phyloP scores from a whole-genome alignment of 768 basidiomycete species.

The Chiua virens region DNA sequence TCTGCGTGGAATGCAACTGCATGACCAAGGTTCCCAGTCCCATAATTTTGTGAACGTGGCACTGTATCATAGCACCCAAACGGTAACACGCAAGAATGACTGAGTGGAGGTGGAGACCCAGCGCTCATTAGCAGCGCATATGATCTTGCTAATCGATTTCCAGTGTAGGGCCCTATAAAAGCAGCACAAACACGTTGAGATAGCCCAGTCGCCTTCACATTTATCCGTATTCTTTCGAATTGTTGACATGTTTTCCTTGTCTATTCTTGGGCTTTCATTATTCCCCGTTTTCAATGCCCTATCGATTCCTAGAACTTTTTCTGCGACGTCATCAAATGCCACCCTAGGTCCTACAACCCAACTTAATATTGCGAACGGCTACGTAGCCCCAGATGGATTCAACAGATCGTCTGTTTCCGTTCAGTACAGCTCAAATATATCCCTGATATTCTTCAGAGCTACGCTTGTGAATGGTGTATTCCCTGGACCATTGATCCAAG shows the following conservation, averaged over 20 bases:
- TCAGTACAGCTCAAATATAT: too few species aligned
- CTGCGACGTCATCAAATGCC: neutral
- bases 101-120: neutral
- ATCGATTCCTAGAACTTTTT: neutral
- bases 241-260: conserved; percentile 6
- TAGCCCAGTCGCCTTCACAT: too few species aligned
- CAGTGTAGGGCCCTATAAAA: conserved; percentile 1
- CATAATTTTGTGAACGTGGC: neutral
- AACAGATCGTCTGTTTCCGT: conserved; percentile 26
- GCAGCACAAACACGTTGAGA: neutral
- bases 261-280: conserved; percentile 11
- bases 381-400: conserved; percentile 51
- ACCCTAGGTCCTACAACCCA: conserved; percentile 20
- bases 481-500: too few species aligned
- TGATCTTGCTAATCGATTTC: neutral
- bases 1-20: too few species aligned
- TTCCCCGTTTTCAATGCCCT: conserved; percentile 3
- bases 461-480: too few species aligned
- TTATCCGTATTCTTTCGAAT: neutral
- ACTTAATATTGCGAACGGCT: conserved; percentile 36
- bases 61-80: neutral
- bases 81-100: neutral
- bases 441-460: too few species aligned
- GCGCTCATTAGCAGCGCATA: neutral
- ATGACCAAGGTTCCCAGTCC: neutral